Percentiles rank a stretch among this genome's conserved stretches.
phyloP scores from a whole-genome alignment of 345 rosid species.

The Capsella bursapastoris region DNA sequence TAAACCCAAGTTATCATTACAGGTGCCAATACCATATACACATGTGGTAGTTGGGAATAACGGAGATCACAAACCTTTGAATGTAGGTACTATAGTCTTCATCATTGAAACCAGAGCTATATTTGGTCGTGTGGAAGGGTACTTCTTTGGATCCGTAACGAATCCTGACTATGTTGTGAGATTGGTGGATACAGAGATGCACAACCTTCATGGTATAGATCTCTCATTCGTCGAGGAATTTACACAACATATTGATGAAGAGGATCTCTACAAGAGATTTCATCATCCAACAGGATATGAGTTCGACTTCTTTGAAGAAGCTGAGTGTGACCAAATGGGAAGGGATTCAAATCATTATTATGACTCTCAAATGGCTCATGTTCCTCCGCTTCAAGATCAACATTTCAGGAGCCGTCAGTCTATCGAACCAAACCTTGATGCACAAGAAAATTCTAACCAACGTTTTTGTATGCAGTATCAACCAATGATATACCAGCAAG shows the following conservation, averaged over 20 bases:
- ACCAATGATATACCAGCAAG: background rate
- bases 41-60: constrained; percentile 49
- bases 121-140: constrained; percentile 66
- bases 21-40: background rate
- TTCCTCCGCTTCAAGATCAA: too few relatives aligned
- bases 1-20: background rate
- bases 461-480: background rate
- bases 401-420: too few relatives aligned
- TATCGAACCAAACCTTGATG: background rate
- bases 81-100: constrained; percentile 72
- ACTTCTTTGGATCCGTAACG: constrained; percentile 69
- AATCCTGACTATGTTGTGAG: constrained; percentile 70
- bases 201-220: constrained; percentile 3
- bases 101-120: constrained; percentile 57
- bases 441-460: background rate
- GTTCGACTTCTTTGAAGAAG: background rate
- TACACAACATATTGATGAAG: background rate
- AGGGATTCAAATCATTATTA: background rate
- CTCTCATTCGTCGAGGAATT: background rate
- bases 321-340: background rate
- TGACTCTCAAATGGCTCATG: background rate
- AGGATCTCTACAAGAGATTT: background rate
- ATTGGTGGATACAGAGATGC: constrained; percentile 66
- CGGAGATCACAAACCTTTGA: constrained; percentile 68
- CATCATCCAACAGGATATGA: background rate